phyloP scores from a whole-genome alignment of 1,284 basidiomycete species.

The Moniliella sp. region DNA sequence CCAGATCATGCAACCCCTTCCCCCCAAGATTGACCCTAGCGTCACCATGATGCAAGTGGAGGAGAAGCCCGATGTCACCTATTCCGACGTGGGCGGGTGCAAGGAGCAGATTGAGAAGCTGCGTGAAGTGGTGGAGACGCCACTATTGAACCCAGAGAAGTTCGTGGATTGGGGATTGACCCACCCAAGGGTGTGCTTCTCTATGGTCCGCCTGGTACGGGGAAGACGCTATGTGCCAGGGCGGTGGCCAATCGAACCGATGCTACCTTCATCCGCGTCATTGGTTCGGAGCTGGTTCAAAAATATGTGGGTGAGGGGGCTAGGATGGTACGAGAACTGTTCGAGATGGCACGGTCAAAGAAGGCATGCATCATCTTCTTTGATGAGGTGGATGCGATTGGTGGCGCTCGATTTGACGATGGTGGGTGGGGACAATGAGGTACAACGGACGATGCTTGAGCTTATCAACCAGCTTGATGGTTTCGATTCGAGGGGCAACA shows the following conservation, averaged over 20 bases:
- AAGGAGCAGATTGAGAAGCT: constrained; percentile 99
- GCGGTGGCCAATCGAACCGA: constrained; percentile 96
- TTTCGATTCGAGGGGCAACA: constrained; percentile 82
- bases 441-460: constrained; percentile 98
- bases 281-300: constrained; percentile 92
- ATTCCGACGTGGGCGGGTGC: constrained; percentile 90
- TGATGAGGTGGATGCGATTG: too few relatives aligned
- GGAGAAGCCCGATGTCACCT: too few relatives aligned
- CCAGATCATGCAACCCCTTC: constrained; percentile 97
- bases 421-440: constrained; percentile 97
- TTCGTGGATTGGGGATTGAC: constrained; percentile 94
- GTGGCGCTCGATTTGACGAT: constrained; percentile 91
- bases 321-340: constrained; percentile 89
- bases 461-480: constrained; percentile 98
- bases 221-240: too few relatives aligned
- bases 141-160: constrained; percentile 59
- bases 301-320: constrained; percentile 99
- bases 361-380: too few relatives aligned
- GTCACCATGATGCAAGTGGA: too few relatives aligned
- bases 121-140: constrained; percentile 89
- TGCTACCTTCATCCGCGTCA: constrained; percentile 95
- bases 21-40: too few relatives aligned
- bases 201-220: too few relatives aligned
- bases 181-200: too few relatives aligned
- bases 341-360: constrained; percentile 95